A percentile compares a stretch with the other conserved stretches of the same genome.
Evolutionary conservation across 306 rosid species (phyloP).

Genomic region (Prunus davidiana): DNA sequence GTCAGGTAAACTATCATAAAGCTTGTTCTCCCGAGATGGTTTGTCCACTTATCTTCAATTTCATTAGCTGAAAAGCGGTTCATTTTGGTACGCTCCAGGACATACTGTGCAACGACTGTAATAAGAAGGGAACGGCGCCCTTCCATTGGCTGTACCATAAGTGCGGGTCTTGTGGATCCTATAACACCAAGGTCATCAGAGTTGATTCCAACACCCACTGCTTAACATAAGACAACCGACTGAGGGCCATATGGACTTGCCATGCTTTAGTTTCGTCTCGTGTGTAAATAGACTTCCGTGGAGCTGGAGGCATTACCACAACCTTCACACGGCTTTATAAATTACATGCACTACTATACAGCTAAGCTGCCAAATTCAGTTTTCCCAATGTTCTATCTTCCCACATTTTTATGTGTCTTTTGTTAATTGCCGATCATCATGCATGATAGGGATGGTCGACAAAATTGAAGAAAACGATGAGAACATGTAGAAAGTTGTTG

Average conservation of each 20-base stretch:
- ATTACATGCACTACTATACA: not conserved
- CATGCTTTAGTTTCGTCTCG: not conserved
- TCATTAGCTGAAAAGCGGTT: not conserved
- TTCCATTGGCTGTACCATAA: constrained; percentile 65
- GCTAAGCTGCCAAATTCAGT: not conserved
- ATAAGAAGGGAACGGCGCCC: constrained; percentile 42
- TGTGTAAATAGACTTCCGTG: not conserved
- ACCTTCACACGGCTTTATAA: not conserved
- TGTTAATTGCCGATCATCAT: too few species aligned
- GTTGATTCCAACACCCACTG: constrained; percentile 19
- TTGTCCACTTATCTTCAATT: not conserved
- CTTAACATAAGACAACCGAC: constrained; percentile 25
- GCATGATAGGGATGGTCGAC: too few species aligned
- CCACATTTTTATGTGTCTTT: too few species aligned
- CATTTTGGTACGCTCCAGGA: constrained; percentile 30
- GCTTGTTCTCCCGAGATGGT: not conserved
- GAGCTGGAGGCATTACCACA: not conserved
- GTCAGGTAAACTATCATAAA: constrained; percentile 27
- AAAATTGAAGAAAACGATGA: too few species aligned
- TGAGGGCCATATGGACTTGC: constrained; percentile 2
- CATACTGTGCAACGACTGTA: constrained; percentile 57
- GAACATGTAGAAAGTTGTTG: too few species aligned
- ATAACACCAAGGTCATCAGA: constrained; percentile 49
- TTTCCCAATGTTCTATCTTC: not conserved
- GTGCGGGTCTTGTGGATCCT: constrained; percentile 48